phyloP scores from a whole-genome alignment of 441 rosid species.

The Syzygium malaccense region DNA sequence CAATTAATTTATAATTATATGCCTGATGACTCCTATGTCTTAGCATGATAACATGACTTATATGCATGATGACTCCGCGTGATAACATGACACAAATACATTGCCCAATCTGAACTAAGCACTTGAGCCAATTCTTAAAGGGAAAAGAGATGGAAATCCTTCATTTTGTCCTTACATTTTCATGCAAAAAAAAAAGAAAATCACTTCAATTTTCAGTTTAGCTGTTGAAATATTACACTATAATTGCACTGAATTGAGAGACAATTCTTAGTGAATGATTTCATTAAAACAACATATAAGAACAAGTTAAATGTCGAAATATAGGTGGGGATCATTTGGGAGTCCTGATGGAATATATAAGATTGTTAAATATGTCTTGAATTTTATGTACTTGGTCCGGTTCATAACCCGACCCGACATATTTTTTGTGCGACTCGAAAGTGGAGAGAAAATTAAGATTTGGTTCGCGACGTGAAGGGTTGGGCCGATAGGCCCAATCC shows the following conservation, averaged over 20 bases:
- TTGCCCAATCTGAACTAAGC: not conserved
- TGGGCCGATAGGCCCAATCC: too few species aligned
- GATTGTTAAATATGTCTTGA: too few species aligned
- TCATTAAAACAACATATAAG: not conserved
- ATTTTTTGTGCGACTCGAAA: too few species aligned
- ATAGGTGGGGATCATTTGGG: constrained; percentile 76
- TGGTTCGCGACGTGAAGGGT: too few species aligned
- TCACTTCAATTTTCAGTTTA: not conserved
- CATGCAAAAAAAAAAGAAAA: not conserved
- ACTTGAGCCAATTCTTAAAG: not conserved
- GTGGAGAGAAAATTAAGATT: too few species aligned
- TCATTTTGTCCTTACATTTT: not conserved
- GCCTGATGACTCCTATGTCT: too few species aligned
- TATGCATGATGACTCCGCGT: too few species aligned
- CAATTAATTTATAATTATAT: not conserved
- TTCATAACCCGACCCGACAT: too few species aligned
- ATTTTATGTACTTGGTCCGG: too few species aligned
- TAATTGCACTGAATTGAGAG: not conserved
- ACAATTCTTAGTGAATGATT: not conserved
- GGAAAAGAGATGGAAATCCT: not conserved
- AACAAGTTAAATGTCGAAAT: not conserved
- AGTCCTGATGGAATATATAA: constrained; percentile 46
- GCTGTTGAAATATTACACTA: not conserved
- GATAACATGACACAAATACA: too few species aligned
- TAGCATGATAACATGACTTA: too few species aligned